phyloP scores from a whole-genome alignment of 176 grass and related monocot genomes.

The Triticum dicoccoides region DNA sequence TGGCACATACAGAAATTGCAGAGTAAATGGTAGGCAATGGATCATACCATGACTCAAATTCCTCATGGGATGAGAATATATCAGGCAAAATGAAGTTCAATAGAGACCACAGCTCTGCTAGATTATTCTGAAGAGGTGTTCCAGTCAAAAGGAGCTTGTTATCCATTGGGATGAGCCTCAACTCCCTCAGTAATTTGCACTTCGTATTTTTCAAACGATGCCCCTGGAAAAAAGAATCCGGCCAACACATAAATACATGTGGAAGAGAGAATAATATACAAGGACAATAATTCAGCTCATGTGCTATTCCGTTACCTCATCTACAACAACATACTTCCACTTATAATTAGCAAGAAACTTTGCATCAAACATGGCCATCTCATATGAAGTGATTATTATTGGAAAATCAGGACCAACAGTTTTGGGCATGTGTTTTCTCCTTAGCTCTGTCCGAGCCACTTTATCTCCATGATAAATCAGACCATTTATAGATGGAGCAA shows the following conservation, averaged over 20 bases:
- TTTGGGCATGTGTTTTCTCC: constrained; percentile 83
- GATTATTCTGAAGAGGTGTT: constrained; percentile 96
- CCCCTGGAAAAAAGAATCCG: constrained; percentile 53
- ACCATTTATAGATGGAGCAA: constrained; percentile 69
- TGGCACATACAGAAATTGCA: background rate
- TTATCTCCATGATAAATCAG: constrained; percentile 88
- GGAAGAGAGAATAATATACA: background rate
- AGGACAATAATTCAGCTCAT: background rate
- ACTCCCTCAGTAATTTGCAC: constrained; percentile 68
- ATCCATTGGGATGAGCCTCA: constrained; percentile 82
- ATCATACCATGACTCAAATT: constrained; percentile 97
- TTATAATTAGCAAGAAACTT: constrained; percentile 66
- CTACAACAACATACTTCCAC: constrained; percentile 95
- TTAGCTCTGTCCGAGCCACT: constrained; percentile 58
- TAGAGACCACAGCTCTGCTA: constrained; percentile 96
- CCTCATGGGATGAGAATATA: constrained; percentile 87
- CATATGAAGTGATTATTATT: constrained; percentile 81
- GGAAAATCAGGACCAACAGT: constrained; percentile 61
- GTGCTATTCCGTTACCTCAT: constrained; percentile 58
- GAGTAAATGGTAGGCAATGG: background rate
- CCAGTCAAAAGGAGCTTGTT: constrained; percentile 98
- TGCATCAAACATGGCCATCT: constrained; percentile 76
- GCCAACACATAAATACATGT: constrained; percentile 9
- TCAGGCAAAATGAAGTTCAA: constrained; percentile 98
- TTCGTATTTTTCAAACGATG: constrained; percentile 96